Base-by-base conservation (phyloP, 2,329 filamentous ascomycete genomes). In the Cadophora sp. region DNA sequence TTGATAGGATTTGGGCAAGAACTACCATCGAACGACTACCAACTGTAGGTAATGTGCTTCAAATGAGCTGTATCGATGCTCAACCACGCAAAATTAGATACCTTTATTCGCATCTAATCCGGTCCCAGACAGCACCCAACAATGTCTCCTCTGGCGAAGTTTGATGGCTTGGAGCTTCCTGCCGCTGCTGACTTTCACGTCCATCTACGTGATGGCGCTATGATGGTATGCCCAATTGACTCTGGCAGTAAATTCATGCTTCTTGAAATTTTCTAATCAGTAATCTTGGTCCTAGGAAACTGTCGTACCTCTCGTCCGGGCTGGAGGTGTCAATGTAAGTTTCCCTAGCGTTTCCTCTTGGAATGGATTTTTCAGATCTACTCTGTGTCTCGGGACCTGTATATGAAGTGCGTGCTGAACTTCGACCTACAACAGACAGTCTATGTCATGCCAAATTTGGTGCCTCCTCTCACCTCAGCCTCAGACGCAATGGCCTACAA, bases 401-500 rank as follows among this genome's bases (percentile, higher is more conserved):
- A 5, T 60, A 22, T 14, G 53, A 5, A 55, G 9, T 22, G 27
- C 11, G 33, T 6, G 22, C 53, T 56, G 13, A 58, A 58, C 11
- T 14, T 41, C 16, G 18, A 5, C 7, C 5, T 9, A 43, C n/a
- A 24, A 41, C 4, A 58, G 55, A 65, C 59, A 22, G 67, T 83
- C 64, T 84, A 83, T 76, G 84, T 69, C 11, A 71, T 73, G 87
- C 89, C 89, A 33, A 91, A 91, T 76, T 82, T 91, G 50, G 82
- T 87, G 1, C 89, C 89, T 13, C 87, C 89, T 18, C 80, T 90
- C 64, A 89, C 85, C 16, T 87, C 83, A 22, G 85, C 89, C 51
- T 80, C 81, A 56, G 82, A 87, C 77, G 91, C 89, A 9, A 80
- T 93, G 27, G 87, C 87, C 50, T 94, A 94, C 79, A 85, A 89